These are phyloP conservation scores for Dioscorea cayenensis DNA, from an alignment of 116 monocot species.

Conservation along the genomic window DNA sequence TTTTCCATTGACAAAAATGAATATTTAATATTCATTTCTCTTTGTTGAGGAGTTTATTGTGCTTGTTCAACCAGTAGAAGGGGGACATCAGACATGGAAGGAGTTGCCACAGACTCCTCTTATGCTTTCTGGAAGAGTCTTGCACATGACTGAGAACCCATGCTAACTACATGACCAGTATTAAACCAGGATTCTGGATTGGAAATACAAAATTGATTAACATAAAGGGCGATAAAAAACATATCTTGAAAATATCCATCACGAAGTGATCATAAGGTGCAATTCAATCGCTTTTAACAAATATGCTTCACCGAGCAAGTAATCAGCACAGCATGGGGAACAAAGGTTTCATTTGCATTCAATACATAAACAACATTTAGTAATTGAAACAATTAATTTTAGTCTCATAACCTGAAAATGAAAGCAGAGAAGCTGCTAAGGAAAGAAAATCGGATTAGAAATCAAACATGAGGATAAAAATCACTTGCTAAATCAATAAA, in stretches of 20 bases:
- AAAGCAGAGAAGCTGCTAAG: background rate
- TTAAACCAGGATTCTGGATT: conserved; percentile 31
- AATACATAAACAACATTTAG: conserved; percentile 56
- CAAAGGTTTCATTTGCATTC: conserved; percentile 37
- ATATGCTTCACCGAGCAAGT: conserved; percentile 47
- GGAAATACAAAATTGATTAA: background rate
- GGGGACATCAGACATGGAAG: conserved; percentile 14
- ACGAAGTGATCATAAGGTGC: background rate
- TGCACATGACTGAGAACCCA: conserved; percentile 56
- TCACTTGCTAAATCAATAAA: conserved; percentile 65
- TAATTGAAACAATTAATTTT: conserved; percentile 39
- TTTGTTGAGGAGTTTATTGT: conserved; percentile 3
- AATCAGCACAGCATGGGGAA: conserved; percentile 58
- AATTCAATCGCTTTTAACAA: background rate
- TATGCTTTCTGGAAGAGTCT: conserved; percentile 24
- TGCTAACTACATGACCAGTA: conserved; percentile 31
- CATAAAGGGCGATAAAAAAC: too few relatives aligned
- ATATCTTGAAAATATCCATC: background rate
- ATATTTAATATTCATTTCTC: conserved; percentile 1
- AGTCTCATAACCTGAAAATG: conserved; percentile 37
- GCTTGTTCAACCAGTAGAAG: conserved; percentile 8
- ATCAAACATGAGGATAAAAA: background rate
- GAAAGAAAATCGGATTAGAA: background rate
- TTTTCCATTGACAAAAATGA: background rate
- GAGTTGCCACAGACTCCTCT: conserved; percentile 14